phyloP scores from a whole-genome alignment of 106 monocot species.

The Acorus calamus region DNA sequence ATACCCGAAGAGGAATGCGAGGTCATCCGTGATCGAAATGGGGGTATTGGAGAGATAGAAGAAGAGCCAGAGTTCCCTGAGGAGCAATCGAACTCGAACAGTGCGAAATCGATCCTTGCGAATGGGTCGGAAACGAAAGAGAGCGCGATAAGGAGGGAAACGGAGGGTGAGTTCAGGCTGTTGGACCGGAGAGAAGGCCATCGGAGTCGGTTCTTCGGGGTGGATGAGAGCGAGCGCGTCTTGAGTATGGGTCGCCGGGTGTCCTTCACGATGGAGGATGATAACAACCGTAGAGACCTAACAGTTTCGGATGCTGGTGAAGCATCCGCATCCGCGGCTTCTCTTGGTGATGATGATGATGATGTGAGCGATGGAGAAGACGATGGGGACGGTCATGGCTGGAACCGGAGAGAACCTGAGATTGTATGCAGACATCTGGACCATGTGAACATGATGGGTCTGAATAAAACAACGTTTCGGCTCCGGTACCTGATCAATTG shows the following conservation, averaged over 20 bases:
- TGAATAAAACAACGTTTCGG: neutral
- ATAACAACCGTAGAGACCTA: neutral
- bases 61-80: neutral
- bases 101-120: neutral
- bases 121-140: neutral
- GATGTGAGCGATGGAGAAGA: neutral
- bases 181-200: neutral
- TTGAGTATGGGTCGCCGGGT: conserved; percentile 2
- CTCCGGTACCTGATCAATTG: conserved; percentile 2
- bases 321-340: neutral
- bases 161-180: neutral
- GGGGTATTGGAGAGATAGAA: neutral
- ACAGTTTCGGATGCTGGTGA: neutral
- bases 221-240: neutral
- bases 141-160: conserved; percentile 3
- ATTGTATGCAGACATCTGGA: neutral
- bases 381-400: neutral
- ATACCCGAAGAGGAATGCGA: neutral
- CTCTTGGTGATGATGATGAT: neutral
- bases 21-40: neutral
- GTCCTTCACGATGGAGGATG: neutral
- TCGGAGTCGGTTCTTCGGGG: neutral
- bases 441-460: conserved; percentile 2
- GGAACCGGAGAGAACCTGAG: neutral
- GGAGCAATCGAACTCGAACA: neutral